These are phyloP conservation scores for Chaetomiaceae sp. DNA, from an alignment of 2,329 filamentous ascomycete genomes.

Conservation along the genomic window DNA sequence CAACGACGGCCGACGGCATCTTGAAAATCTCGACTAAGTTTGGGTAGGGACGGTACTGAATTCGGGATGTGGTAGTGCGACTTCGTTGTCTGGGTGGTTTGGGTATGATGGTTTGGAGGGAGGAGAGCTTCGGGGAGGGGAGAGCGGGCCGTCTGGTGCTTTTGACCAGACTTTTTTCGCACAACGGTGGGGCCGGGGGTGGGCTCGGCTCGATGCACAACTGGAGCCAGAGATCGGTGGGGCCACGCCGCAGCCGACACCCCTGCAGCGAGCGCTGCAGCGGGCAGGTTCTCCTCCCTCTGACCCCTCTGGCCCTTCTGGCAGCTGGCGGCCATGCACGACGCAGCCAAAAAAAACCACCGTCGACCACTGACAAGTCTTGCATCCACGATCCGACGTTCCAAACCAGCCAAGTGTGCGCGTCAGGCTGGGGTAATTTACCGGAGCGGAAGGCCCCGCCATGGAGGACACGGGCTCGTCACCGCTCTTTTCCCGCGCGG, in stretches of 20 bases:
- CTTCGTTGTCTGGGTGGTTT: conserved; percentile 58
- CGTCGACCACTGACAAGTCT: no score
- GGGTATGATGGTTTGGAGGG: conserved; percentile 31
- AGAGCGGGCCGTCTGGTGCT: conserved; percentile 30
- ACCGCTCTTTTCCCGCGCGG: conserved; percentile 24
- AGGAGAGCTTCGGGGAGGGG: conserved; percentile 29
- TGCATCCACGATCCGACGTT: no score
- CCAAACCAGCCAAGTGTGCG: background rate
- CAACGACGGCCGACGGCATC: conserved; percentile 75
- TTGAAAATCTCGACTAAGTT: conserved; percentile 64
- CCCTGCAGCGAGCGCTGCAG: conserved; percentile 1
- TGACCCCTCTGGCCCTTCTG: background rate
- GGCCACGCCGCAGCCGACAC: background rate
- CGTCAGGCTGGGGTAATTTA: conserved; percentile 11
- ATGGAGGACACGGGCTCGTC: conserved; percentile 16
- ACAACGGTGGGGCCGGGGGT: conserved; percentile 16
- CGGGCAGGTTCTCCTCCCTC: background rate
- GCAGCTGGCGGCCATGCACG: conserved; percentile 13
- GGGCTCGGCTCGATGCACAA: conserved; percentile 12
- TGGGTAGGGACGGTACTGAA: conserved; percentile 32
- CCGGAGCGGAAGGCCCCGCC: conserved; percentile 5
- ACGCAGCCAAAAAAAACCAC: background rate
- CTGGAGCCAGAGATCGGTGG: conserved; percentile 20
- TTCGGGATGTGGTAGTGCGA: conserved; percentile 46
- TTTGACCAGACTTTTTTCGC: conserved; percentile 31